phyloP scores from a whole-genome alignment of 2,329 filamentous ascomycete genomes.

The Sclerotinia sclerotiorum region DNA sequence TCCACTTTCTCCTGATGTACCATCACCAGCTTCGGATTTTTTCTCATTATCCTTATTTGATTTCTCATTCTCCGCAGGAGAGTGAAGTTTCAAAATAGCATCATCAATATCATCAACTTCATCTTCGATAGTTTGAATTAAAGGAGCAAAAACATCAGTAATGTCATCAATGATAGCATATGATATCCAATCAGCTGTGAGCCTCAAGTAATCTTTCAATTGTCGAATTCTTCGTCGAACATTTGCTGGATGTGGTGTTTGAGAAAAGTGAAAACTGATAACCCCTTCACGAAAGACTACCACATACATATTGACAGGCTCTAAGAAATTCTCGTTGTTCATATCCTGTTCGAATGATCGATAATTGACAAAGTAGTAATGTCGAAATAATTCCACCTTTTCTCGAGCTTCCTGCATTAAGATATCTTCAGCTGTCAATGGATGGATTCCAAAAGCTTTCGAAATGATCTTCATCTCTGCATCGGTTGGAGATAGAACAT shows the following conservation, averaged over 20 bases:
- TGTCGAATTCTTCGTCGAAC: slow-evolving; percentile 92
- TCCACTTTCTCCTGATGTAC: slow-evolving; percentile 47
- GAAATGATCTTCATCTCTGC: slow-evolving; percentile 92
- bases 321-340: slow-evolving; percentile 83
- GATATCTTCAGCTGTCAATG: slow-evolving; percentile 92
- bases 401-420: slow-evolving; percentile 96
- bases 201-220: slow-evolving; percentile 86
- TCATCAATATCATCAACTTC: slow-evolving; percentile 98
- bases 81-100: slow-evolving; percentile 79
- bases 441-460: slow-evolving; percentile 93
- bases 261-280: slow-evolving; percentile 94
- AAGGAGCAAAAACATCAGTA: slow-evolving; percentile 89
- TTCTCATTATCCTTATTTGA: slow-evolving; percentile 48
- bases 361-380: slow-evolving; percentile 99
- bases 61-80: slow-evolving; percentile 48
- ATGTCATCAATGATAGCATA: slow-evolving; percentile 99
- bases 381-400: slow-evolving; percentile 94
- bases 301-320: slow-evolving; percentile 96
- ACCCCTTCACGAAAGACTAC: slow-evolving; percentile 96
- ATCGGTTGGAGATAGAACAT: slow-evolving; percentile 87
- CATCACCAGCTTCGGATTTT: slow-evolving; percentile 46
- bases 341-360: slow-evolving; percentile 95
- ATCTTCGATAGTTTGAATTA: slow-evolving; percentile 90
- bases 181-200: slow-evolving; percentile 96
- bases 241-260: slow-evolving; percentile 93